Percentiles rank a stretch among this genome's conserved stretches.
Evolutionary conservation across 768 basidiomycete genomes (phyloP).

Genomic region (Psilocybe cubensis): DNA sequence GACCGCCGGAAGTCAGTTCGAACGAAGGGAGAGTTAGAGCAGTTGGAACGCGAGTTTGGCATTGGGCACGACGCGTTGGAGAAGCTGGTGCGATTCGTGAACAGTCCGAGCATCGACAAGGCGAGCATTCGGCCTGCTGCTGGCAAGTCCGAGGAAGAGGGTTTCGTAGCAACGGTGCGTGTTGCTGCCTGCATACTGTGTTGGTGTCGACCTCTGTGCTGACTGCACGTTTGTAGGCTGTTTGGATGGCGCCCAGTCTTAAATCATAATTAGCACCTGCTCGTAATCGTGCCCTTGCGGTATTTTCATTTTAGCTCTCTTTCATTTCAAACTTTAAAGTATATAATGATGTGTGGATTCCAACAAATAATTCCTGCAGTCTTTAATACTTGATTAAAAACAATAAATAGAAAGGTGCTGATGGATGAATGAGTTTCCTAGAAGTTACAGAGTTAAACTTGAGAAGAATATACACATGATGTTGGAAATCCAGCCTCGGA

Average conservation of each 20-base stretch:
- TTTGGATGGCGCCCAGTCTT: conserved; percentile 45
- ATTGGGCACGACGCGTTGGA: conserved; percentile 58
- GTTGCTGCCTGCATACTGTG: not conserved
- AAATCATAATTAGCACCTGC: conserved; percentile 13
- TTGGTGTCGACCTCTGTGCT: not conserved
- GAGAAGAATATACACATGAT: conserved; percentile 16
- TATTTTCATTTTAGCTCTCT: no score
- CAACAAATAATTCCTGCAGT: not conserved
- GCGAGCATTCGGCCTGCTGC: conserved; percentile 40
- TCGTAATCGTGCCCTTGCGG: not conserved
- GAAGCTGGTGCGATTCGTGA: conserved; percentile 58
- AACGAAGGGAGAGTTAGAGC: conserved; percentile 44
- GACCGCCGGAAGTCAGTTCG: conserved; percentile 60
- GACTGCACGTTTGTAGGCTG: conserved; percentile 34
- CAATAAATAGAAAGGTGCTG: not conserved
- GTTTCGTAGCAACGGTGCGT: conserved; percentile 52
- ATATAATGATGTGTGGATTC: not conserved
- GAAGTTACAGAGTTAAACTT: conserved; percentile 12
- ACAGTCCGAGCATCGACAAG: conserved; percentile 61
- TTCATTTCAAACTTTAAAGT: not conserved
- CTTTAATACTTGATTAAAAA: not conserved
- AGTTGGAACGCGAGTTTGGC: conserved; percentile 56
- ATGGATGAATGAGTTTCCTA: conserved; percentile 3
- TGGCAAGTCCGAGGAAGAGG: conserved; percentile 62
- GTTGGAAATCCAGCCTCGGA: conserved; percentile 2